Base-by-base conservation (phyloP, 495 filamentous ascomycete species). In the Baudoinia panamericana region DNA sequence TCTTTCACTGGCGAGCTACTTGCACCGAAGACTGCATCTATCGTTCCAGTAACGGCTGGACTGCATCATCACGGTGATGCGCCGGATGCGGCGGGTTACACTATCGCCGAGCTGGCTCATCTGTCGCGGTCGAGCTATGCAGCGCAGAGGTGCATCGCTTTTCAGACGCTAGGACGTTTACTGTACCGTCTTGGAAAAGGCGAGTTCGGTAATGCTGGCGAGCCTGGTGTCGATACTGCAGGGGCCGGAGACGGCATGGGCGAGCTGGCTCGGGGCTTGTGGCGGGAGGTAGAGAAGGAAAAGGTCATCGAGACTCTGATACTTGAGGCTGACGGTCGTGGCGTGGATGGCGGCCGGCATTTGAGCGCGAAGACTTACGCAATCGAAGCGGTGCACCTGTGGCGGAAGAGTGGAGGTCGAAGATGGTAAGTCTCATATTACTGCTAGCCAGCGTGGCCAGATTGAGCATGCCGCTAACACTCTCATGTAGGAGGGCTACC, bases 61-160 rank as follows among this genome's bases (percentile, higher is more conserved):
- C 68, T 97, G 27, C 90, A 97, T 59, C 90, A 97, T 58, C 90
- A 97, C 58, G 86, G 77, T 45, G 76, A 92, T 30, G 86, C 92
- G 5, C 90, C 90, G 10, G 83, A 90, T 52, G 84, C 87, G 0
- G 90, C 90, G 0, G 90, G 90, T 0, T 97, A 97, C 57, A 95
- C 92, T 1, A 70, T 97, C 20, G 78, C 79, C 0, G 90, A 97
- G 59, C 68, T 97, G 2, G 81, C 87, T 6, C 72, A 79, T 13
- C 65, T 95, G 25, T 76, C 82, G 17, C 70, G 85, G n/a, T 86
- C 79, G 29, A 71, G 76, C 0, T 84, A 92, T 37, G 73, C 92
- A 3, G 72, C 76, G 0, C 90, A 97, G 63, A 68, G 92, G 1
- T 97, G 90, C 49, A 65, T 97, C 10, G 86, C 92, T 1, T 93